Percentiles rank a stretch among this genome's conserved stretches.
These are phyloP conservation scores for Fagopyrum tataricum DNA, from an alignment of 148 eudicot genomes.

Conservation along the genomic window DNA sequence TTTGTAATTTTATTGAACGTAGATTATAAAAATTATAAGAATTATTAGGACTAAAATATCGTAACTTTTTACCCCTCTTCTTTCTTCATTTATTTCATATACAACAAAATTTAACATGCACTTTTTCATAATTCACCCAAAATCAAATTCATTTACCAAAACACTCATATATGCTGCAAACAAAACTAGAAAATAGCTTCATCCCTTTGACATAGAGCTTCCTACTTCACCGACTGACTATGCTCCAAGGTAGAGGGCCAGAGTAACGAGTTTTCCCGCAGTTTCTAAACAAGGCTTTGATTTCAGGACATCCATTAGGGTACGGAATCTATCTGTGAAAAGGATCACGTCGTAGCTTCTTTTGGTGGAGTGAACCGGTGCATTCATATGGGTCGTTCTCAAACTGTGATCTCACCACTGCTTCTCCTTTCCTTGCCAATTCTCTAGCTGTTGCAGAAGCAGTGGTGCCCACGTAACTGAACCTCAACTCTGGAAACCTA, in stretches of 20 bases:
- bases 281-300: constrained; percentile 62
- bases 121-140: too few relatives aligned
- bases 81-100: too few relatives aligned
- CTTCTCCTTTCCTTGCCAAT: constrained; percentile 82
- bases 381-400: constrained; percentile 87
- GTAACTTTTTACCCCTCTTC: too few relatives aligned
- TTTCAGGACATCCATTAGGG: constrained; percentile 92
- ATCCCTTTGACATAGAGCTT: neutral
- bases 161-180: too few relatives aligned
- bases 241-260: constrained; percentile 74
- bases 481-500: constrained; percentile 61
- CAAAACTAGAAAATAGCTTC: too few relatives aligned
- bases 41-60: too few relatives aligned
- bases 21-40: too few relatives aligned
- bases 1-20: too few relatives aligned
- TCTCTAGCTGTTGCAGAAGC: constrained; percentile 58
- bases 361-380: constrained; percentile 58
- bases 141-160: too few relatives aligned
- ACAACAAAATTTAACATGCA: too few relatives aligned
- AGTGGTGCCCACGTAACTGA: constrained; percentile 71
- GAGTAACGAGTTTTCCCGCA: constrained; percentile 58
- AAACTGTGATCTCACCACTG: constrained; percentile 75
- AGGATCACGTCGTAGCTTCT: constrained; percentile 78
- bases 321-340: constrained; percentile 86
- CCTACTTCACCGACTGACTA: constrained; percentile 4